Base-by-base conservation (phyloP, 306 rosid genomes). In the Trichosanthes cucumerina region DNA sequence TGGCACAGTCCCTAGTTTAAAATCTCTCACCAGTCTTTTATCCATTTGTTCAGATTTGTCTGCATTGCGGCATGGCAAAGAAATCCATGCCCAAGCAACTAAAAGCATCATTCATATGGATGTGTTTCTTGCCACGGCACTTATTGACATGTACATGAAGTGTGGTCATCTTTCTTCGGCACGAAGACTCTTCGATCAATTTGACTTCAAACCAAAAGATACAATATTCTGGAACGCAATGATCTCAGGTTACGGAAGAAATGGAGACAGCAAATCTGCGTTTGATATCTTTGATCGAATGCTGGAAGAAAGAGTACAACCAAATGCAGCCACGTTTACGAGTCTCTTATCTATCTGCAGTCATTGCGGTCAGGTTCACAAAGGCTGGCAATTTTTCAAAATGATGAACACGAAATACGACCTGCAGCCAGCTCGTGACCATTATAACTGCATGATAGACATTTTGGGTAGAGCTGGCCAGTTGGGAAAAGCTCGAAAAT, bases 201-300 rank as follows among this genome's bases (percentile, higher is more conserved):
- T 88, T 81, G 87, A 78, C 57, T n/a, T 60, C 62, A 91, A 88
- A 77, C 91, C 90, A 13, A 79, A 82, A 38, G 90, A 93, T 77
- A 87, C 92, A 0, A 91, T 93, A 71, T 84, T 93, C 82, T 91
- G 97, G 98, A 93, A 93, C 57, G 91, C 90, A 49, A 83, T 87
- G 88, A 87, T 91, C 36, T 85, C 87, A 3, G 97, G 93, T 50
- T 88, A 85, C 76, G 96, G 96, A 81, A 91, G 87, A 80, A 90
- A 90, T 54, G 92, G 98, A 47, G 89, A 88, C 10, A 47, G 85
- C 28, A 84, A 84, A 59, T 86, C 86, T 59, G 93, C 89, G 33
- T 86, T 88, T 79, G 82, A 66, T 78, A 72, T 93, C 65, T 88
- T 87, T 75, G 76, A 85, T 33, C 73, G 77, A 76, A 91, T 93